A percentile compares a stretch with the other conserved stretches of the same genome.
Evolutionary conservation across 2,329 filamentous ascomycete genomes (phyloP).

Genomic region (Trichoderma pleuroti): DNA sequence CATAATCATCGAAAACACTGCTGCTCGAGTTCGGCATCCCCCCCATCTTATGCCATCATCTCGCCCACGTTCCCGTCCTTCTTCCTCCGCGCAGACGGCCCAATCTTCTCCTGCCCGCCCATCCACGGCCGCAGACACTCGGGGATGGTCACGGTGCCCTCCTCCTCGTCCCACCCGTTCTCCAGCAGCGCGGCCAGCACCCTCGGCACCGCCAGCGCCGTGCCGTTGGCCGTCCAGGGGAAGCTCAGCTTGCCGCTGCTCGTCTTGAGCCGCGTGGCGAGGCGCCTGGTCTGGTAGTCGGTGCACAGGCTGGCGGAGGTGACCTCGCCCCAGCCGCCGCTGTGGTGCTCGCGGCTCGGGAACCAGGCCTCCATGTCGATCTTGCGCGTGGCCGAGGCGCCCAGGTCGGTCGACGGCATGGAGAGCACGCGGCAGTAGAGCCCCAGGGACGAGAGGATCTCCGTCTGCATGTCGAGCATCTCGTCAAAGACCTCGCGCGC

Average conservation of each 20-base stretch:
- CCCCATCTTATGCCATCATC: not conserved
- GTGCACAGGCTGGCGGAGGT: slow-evolving; percentile 88
- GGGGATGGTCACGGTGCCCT: slow-evolving; percentile 67
- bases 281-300: slow-evolving; percentile 84
- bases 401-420: slow-evolving; percentile 86
- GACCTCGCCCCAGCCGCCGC: slow-evolving; percentile 74
- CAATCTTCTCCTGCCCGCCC: slow-evolving; percentile 68
- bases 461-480: slow-evolving; percentile 80
- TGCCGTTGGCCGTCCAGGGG: slow-evolving; percentile 91
- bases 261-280: slow-evolving; percentile 69
- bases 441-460: slow-evolving; percentile 73
- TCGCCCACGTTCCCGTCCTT: slow-evolving; percentile 21
- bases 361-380: slow-evolving; percentile 94
- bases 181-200: slow-evolving; percentile 87
- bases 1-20: not conserved
- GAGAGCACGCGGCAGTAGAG: slow-evolving; percentile 86
- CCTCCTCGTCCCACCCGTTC: slow-evolving; percentile 77
- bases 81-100: slow-evolving; percentile 27
- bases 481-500: slow-evolving; percentile 69
- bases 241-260: slow-evolving; percentile 58
- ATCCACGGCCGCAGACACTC: slow-evolving; percentile 80
- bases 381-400: slow-evolving; percentile 82
- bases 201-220: slow-evolving; percentile 84
- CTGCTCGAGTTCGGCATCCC: not conserved
- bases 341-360: slow-evolving; percentile 64